Base-by-base conservation (phyloP, 257 asterid genomes). In the Jacaranda copaia region DNA sequence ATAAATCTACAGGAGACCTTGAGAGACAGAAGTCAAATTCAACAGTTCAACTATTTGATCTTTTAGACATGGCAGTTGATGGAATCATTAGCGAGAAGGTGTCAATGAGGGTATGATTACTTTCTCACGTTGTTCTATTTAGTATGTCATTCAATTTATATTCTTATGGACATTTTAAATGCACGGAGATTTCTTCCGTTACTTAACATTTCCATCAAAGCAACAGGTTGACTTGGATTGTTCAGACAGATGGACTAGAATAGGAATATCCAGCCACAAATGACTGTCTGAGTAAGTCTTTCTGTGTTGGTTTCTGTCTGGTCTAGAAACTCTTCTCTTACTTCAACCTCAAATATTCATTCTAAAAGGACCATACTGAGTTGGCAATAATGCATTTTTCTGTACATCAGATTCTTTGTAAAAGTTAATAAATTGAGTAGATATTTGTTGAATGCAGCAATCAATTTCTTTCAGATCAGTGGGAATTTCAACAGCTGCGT, bases 201-300 rank as follows among this genome's bases (percentile, higher is more conserved):
- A 4, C 55, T 66, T 9, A 19, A 32, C 60, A 58, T 74, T 39
- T 57, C 32, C 14, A 48, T 71, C 38, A 46, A 49, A 25, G 32
- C 32, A 88, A 73, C 89, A 93, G 99, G 97, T 95, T 72, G 98
- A 95, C 87, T 85, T 95, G 83, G 97, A 93, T 68, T 85, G 85
- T 72, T 87, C 97, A 11, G 91, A 86, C 83, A 97, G 99, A 56
- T 80, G 74, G 76, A 81, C 81, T 68, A 87, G 98, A 81, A 81
- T 88, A 65, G 99, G 97, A 42, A 82, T 95, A 81, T 95, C 90
- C 90, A 95, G 96, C 87, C 99, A 95, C 86, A 93, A 63, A 86
- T 80, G 55, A 40, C 89, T 93, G 61, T 93, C 98, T 0, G 79
- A 62, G 99, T 95, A 83, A 80, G 87, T 67, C 4, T 38, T 18